These are phyloP conservation scores for Dipsacomyces acuminosporus DNA, from an alignment of 371 early-diverging fungal species.

Conservation along the genomic window DNA sequence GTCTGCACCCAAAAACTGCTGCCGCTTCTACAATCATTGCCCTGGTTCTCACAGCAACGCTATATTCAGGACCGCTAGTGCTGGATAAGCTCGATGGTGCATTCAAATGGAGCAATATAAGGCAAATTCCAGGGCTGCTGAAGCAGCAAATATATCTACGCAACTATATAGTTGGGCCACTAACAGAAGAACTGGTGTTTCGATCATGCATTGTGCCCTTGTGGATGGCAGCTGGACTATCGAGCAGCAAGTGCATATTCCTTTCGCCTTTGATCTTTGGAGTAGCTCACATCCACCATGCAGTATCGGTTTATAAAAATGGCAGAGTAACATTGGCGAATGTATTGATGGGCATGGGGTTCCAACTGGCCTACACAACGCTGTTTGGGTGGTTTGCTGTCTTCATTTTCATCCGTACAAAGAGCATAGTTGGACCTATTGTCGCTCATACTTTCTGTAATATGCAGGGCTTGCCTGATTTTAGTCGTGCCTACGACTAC, in stretches of 20 bases:
- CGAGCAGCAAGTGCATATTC: slow-evolving; percentile 19
- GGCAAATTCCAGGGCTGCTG: not conserved
- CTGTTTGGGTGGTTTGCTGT: slow-evolving; percentile 56
- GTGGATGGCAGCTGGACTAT: slow-evolving; percentile 27
- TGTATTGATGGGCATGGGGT: slow-evolving; percentile 7
- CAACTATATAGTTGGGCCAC: slow-evolving; percentile 48
- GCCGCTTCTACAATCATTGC: slow-evolving; percentile 11
- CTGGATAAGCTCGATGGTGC: slow-evolving; percentile 19
- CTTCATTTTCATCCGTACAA: slow-evolving; percentile 48
- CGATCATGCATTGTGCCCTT: slow-evolving; percentile 50
- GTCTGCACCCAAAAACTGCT: not conserved
- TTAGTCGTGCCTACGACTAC: not conserved
- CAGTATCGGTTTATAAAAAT: slow-evolving; percentile 1
- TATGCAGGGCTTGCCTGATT: slow-evolving; percentile 51
- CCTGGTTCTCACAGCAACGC: slow-evolving; percentile 8
- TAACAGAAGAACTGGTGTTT: slow-evolving; percentile 55
- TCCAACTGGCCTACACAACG: slow-evolving; percentile 54
- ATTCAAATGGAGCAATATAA: slow-evolving; percentile 2
- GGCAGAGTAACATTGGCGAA: not conserved
- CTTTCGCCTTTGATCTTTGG: slow-evolving; percentile 52
- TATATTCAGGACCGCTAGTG: slow-evolving; percentile 48
- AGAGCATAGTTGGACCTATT: slow-evolving; percentile 43
- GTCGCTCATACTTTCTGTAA: slow-evolving; percentile 55
- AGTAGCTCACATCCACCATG: slow-evolving; percentile 44
- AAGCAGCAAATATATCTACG: slow-evolving; percentile 5